These are phyloP conservation scores for Pichia sp. DNA, from an alignment of 1,139 yeast genomes.

Conservation along the genomic window DNA sequence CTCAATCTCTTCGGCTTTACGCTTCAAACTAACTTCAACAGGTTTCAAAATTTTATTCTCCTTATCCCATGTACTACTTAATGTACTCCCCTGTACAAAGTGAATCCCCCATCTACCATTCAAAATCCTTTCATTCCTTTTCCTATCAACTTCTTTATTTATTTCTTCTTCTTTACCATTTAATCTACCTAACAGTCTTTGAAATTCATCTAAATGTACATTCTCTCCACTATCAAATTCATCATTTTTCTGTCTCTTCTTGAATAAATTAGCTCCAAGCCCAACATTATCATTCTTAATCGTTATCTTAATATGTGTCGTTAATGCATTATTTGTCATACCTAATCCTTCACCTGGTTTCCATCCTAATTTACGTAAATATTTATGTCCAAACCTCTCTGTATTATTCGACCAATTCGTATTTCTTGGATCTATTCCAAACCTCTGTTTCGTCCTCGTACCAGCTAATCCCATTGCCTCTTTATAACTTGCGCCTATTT, in stretches of 20 bases:
- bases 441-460: constrained; percentile 69
- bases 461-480: constrained; percentile 83
- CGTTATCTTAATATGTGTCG: constrained; percentile 75
- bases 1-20: constrained; percentile 21
- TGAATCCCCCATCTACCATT: constrained; percentile 82
- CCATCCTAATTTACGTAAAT: constrained; percentile 83
- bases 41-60: constrained; percentile 37
- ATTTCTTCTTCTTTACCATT: constrained; percentile 67
- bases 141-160: constrained; percentile 52
- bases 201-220: constrained; percentile 89
- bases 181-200: constrained; percentile 77
- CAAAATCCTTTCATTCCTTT: constrained; percentile 57
- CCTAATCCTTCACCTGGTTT: constrained; percentile 87
- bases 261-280: constrained; percentile 70
- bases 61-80: constrained; percentile 81
- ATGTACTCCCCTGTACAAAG: constrained; percentile 77
- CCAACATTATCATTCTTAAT: constrained; percentile 80
- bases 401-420: constrained; percentile 92
- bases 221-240: constrained; percentile 74
- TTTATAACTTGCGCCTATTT: too few species aligned
- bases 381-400: constrained; percentile 79
- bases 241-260: constrained; percentile 39
- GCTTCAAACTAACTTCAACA: constrained; percentile 15
- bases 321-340: constrained; percentile 50
- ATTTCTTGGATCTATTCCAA: constrained; percentile 90